Evolutionary conservation across 2,329 filamentous ascomycete genomes (phyloP), one percentile per base, ranked within the genome.

Genomic region (Colletotrichum lentis): DNA sequence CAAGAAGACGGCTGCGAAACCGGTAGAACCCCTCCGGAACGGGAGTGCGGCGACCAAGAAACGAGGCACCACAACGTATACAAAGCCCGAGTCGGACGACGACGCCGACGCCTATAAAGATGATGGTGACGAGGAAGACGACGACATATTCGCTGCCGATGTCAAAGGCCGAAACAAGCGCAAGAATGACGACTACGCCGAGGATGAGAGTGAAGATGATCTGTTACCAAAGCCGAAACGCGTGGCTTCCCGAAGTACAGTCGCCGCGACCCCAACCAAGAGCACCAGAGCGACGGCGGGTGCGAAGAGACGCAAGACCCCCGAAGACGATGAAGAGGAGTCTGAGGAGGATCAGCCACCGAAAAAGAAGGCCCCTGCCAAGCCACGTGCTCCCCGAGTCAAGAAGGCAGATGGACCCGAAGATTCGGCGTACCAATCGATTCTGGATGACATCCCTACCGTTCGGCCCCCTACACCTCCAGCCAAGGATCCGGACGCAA

Each of bases 381-480:
- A 88, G 71, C 81, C 86, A 22, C 86, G 86, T 71, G 85, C 87
- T 2, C 81, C 86, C 3, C 82, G 81, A 73, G 80, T 85, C 12
- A 91, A 92, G 77, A 92, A 93, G 77, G 83, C 86, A 3, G 86
- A 88, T 3, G 83, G 84, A 7, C 79, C 86, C 2, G 93, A 96
- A 74, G 90, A 88, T 74, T 85, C 90, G 18, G 85, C 87, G 24
- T 88, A 97, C 22, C 89, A 97, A 77, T 88, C 90, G 56, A 97
- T 99, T 53, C 86, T 98, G 39, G 90, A 97, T 76, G 93, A 89
- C 72, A 95, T 99, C 68, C 92, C 93, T 5, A 92, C 88, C 1
- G 88, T 99, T 49, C 85, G 90, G 67, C 85, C 96, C 24, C 96
- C 96, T 6, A 92, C 93, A 3, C 95, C 96, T 49, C 94, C 95